Evolutionary conservation across 1,284 basidiomycete genomes (phyloP).

Genomic region (Boletellus sp.): DNA sequence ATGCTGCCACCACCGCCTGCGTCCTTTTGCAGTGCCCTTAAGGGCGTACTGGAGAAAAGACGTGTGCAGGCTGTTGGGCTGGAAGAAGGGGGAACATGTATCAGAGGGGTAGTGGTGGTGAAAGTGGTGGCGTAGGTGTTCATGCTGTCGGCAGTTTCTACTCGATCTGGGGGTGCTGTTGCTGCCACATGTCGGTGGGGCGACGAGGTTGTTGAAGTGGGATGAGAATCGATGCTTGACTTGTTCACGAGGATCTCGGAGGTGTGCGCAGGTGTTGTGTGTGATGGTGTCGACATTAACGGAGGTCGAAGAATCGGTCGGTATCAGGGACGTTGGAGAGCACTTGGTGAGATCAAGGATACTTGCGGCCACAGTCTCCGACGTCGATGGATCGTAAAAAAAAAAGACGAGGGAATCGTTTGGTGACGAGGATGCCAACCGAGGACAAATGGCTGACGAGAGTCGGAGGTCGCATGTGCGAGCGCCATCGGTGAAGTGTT

Average conservation of each 20-base stretch:
- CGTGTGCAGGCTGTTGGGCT: background rate
- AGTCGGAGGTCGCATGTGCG: background rate
- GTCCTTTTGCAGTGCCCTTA: constrained; percentile 15
- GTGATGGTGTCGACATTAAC: no score
- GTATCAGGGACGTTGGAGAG: no score
- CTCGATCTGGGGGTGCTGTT: background rate
- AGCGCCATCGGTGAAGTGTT: background rate
- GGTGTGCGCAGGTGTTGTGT: background rate
- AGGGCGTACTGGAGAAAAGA: constrained; percentile 16
- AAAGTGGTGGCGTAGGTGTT: constrained; percentile 1
- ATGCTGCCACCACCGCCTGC: constrained; percentile 7
- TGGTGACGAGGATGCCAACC: background rate
- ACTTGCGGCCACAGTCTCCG: no score
- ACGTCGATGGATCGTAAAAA: no score
- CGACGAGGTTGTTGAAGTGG: background rate
- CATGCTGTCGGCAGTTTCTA: background rate
- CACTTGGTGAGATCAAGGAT: no score
- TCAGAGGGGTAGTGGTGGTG: background rate
- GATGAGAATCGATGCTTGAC: constrained; percentile 1
- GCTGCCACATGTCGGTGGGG: background rate
- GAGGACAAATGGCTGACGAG: background rate
- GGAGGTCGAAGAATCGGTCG: no score
- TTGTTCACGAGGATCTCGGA: background rate
- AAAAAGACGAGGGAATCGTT: background rate
- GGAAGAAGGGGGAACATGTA: background rate